A percentile compares a stretch with the other conserved stretches of the same genome.
phyloP scores from a whole-genome alignment of 257 asterid species.

The Echites panduratus region DNA sequence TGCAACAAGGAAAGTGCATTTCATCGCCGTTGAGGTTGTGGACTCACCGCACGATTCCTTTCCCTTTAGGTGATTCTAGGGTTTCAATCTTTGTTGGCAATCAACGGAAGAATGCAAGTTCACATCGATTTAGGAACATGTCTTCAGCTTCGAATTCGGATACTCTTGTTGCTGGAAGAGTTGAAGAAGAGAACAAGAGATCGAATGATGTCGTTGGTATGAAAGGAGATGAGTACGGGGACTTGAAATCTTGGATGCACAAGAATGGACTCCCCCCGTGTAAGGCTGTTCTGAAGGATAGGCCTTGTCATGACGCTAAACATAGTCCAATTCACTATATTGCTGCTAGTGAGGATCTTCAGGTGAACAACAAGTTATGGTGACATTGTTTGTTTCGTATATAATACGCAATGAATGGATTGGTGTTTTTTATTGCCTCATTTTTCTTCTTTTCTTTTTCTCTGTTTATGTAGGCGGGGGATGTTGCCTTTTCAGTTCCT shows the following conservation, averaged over 20 bases:
- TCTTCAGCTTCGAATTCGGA: conserved; percentile 58
- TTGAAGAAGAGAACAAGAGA: conserved; percentile 21
- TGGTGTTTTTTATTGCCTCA: neutral
- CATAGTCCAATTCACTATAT: conserved; percentile 76
- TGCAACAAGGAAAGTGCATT: conserved; percentile 47
- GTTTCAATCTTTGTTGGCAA: conserved; percentile 24
- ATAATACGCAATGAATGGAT: neutral
- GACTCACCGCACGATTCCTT: conserved; percentile 30
- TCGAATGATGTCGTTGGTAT: conserved; percentile 37
- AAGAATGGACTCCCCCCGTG: conserved; percentile 83
- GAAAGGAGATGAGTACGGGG: conserved; percentile 38
- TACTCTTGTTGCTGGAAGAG: conserved; percentile 38
- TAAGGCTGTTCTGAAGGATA: conserved; percentile 67
- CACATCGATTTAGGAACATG: conserved; percentile 25
- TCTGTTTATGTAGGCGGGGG: conserved; percentile 52
- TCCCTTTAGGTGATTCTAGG: conserved; percentile 30
- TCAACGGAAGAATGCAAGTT: conserved; percentile 18
- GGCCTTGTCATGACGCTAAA: conserved; percentile 58
- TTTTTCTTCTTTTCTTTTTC: too few species aligned
- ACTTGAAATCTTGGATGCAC: conserved; percentile 92
- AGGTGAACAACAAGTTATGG: conserved; percentile 32
- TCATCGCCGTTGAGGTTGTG: conserved; percentile 41
- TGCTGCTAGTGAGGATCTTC: conserved; percentile 91
- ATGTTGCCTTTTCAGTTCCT: conserved; percentile 79
- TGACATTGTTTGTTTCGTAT: neutral